Percentiles rank a stretch among this genome's conserved stretches.
Evolutionary conservation across 2,329 filamentous ascomycete species (phyloP).

Genomic region (Fusarium zealandicum): DNA sequence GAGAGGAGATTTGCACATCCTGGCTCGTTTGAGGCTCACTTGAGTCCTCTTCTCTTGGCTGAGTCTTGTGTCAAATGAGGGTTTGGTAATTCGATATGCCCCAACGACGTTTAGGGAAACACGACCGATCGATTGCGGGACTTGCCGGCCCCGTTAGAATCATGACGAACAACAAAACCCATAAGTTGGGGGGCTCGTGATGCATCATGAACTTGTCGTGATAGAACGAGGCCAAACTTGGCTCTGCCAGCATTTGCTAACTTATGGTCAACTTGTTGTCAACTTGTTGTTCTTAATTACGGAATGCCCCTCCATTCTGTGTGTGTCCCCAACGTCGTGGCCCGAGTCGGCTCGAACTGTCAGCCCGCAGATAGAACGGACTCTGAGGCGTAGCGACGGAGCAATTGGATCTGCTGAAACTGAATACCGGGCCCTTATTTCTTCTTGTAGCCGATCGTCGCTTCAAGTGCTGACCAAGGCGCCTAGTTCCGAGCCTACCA

Average conservation of each 20-base stretch:
- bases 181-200: background rate
- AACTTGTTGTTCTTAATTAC: background rate
- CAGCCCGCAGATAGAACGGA: background rate
- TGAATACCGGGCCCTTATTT: conserved; percentile 16
- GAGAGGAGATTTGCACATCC: conserved; percentile 60
- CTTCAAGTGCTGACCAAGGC: conserved; percentile 27
- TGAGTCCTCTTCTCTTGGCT: background rate
- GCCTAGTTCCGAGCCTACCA: conserved; percentile 23
- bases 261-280: too few species aligned
- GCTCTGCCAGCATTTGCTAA: too few species aligned
- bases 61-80: background rate
- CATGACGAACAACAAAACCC: background rate
- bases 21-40: background rate
- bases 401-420: conserved; percentile 11
- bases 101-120: conserved; percentile 13
- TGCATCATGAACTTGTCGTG: background rate
- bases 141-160: conserved; percentile 25
- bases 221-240: background rate
- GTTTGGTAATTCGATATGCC: conserved; percentile 12
- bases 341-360: conserved; percentile 3
- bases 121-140: conserved; percentile 12
- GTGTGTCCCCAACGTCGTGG: conserved; percentile 11
- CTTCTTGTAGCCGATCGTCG: conserved; percentile 27
- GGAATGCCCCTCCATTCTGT: background rate
- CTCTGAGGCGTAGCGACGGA: background rate